Conservation (phyloP, 495 filamentous ascomycete species). For the Penicillium goetzii region DNA sequence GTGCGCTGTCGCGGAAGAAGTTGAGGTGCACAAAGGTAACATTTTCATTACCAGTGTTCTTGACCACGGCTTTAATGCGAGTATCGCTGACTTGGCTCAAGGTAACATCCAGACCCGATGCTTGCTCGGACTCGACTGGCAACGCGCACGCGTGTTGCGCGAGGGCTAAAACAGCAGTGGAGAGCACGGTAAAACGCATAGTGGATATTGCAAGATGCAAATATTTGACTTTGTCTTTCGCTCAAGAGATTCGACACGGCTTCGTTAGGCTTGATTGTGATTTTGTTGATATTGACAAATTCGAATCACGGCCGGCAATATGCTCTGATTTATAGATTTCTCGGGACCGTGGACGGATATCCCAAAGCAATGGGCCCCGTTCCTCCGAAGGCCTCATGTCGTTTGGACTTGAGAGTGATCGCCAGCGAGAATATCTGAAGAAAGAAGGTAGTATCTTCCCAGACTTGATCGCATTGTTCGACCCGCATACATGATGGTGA, state of each 20-base stretch:
- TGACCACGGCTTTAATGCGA: slow-evolving; percentile 62
- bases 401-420: not conserved
- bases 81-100: slow-evolving; percentile 58
- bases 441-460: slow-evolving; percentile 15
- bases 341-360: too few relatives aligned
- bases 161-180: slow-evolving; percentile 42
- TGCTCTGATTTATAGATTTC: slow-evolving; percentile 13
- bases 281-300: not conserved
- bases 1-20: slow-evolving; percentile 59
- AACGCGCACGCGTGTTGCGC: slow-evolving; percentile 44
- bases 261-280: not conserved
- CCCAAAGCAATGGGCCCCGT: not conserved
- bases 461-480: not conserved
- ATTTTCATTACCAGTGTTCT: slow-evolving; percentile 58
- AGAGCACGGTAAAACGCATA: slow-evolving; percentile 28
- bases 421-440: slow-evolving; percentile 1
- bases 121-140: slow-evolving; percentile 47
- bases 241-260: not conserved
- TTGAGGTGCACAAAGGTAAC: slow-evolving; percentile 65
- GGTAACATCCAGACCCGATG: slow-evolving; percentile 54
- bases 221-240: not conserved
- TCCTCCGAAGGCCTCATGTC: not conserved
- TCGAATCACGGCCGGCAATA: not conserved
- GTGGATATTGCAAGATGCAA: slow-evolving; percentile 8
- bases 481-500: not conserved